Evolutionary conservation across 495 filamentous ascomycete genomes (phyloP).

Genomic region (Penicillium angulare): DNA sequence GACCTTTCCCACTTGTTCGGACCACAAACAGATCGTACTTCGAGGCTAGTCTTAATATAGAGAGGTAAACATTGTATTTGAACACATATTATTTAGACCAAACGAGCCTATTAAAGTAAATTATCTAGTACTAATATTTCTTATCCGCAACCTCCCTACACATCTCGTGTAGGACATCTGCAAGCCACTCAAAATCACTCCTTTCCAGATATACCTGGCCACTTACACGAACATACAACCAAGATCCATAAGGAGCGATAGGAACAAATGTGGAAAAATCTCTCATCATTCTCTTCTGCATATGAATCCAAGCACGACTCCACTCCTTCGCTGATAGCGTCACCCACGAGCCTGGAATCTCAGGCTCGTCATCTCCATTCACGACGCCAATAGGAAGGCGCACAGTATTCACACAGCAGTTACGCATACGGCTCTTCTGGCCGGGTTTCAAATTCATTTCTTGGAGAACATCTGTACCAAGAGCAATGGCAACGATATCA

Average conservation of each 20-base stretch:
- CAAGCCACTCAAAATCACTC: conserved; percentile 75
- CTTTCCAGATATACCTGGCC: conserved; percentile 78
- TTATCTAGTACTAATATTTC: conserved; percentile 38
- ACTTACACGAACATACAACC: conserved; percentile 69
- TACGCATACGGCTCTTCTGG: conserved; percentile 52
- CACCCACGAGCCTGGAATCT: conserved; percentile 10
- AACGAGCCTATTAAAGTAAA: too few species aligned
- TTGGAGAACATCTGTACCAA: conserved; percentile 69
- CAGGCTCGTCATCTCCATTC: too few species aligned
- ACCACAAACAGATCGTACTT: too few species aligned
- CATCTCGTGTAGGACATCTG: conserved; percentile 55
- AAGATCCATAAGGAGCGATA: conserved; percentile 55
- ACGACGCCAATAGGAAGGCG: conserved; percentile 61
- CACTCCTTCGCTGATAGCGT: conserved; percentile 35
- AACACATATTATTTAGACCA: too few species aligned
- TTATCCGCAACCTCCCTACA: conserved; percentile 57
- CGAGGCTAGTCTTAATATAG: too few species aligned
- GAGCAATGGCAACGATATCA: conserved; percentile 50
- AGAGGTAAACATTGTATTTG: too few species aligned
- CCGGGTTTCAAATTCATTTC: conserved; percentile 32
- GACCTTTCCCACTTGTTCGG: too few species aligned
- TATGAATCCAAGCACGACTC: conserved; percentile 49
- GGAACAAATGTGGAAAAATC: conserved; percentile 72
- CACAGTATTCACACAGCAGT: conserved; percentile 65
- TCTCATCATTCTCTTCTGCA: conserved; percentile 51